Evolutionary conservation across 192 early-diverging fungal species (phyloP).

Genomic region (Phycomyces blakesleeanus): DNA sequence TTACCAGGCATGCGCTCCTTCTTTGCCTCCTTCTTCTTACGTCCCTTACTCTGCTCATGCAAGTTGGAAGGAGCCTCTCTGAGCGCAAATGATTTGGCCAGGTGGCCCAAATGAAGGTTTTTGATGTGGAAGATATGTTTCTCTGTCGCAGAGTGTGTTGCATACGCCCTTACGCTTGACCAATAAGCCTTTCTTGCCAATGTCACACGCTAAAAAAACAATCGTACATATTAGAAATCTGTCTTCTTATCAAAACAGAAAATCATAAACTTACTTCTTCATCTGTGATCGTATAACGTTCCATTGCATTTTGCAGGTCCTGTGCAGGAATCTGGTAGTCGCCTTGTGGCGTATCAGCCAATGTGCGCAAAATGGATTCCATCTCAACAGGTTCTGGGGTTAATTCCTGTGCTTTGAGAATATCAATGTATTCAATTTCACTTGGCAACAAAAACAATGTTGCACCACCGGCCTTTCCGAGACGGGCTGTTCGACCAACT

Average conservation of each 20-base stretch:
- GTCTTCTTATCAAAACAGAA: conserved; percentile 5
- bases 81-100: conserved; percentile 95
- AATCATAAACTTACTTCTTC: conserved; percentile 49
- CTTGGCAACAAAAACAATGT: conserved; percentile 84
- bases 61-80: conserved; percentile 83
- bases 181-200: conserved; percentile 80
- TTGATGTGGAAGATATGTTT: conserved; percentile 93
- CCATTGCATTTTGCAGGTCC: conserved; percentile 56
- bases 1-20: conserved; percentile 32
- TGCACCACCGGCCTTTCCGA: conserved; percentile 86
- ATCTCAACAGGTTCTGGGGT: conserved; percentile 45
- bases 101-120: conserved; percentile 92
- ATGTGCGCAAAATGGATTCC: conserved; percentile 55
- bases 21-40: conserved; percentile 34
- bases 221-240: conserved; percentile 7
- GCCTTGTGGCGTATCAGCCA: conserved; percentile 51
- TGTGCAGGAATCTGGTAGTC: conserved; percentile 49
- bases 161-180: conserved; percentile 90
- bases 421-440: conserved; percentile 72
- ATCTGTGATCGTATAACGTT: conserved; percentile 65
- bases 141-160: conserved; percentile 82
- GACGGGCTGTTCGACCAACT: conserved; percentile 92
- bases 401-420: conserved; percentile 65
- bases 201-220: conserved; percentile 33
- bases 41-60: conserved; percentile 41